A percentile compares a stretch with the other conserved stretches of the same genome.
Evolutionary conservation across 257 asterid species (phyloP).

Genomic region (Scutellaria barbata): DNA sequence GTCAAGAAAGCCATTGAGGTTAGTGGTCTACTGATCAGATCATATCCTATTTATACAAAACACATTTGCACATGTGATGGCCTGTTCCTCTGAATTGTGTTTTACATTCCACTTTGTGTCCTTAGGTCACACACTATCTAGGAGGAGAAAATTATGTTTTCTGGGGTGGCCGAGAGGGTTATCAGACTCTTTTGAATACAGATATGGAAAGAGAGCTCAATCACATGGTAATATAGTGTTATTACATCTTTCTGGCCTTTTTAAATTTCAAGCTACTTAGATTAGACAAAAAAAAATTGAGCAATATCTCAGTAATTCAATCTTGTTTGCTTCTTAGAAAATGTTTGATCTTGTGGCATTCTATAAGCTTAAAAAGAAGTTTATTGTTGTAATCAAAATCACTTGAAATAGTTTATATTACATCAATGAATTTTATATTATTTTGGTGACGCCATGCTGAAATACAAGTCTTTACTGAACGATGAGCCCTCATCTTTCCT

Average conservation of each 20-base stretch:
- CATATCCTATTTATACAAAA: conserved; percentile 15
- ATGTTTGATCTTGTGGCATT: neutral
- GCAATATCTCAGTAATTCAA: neutral
- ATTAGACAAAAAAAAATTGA: too few species aligned
- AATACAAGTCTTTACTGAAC: neutral
- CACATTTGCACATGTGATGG: neutral
- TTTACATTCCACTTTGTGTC: conserved; percentile 21
- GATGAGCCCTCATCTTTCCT: too few species aligned
- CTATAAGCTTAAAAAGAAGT: too few species aligned
- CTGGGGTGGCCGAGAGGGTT: conserved; percentile 99
- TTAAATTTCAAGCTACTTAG: neutral
- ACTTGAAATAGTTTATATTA: neutral
- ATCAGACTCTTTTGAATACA: conserved; percentile 91
- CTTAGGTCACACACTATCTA: conserved; percentile 91
- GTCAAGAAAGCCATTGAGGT: conserved; percentile 98
- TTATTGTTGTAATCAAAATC: neutral
- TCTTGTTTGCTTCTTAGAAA: conserved; percentile 1
- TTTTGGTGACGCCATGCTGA: neutral
- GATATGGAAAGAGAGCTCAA: conserved; percentile 95
- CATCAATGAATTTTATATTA: neutral
- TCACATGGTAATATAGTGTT: conserved; percentile 67
- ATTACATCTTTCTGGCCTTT: conserved; percentile 1
- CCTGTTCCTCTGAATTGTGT: neutral
- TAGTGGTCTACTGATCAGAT: conserved; percentile 14
- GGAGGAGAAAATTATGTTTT: conserved; percentile 97